Conservation (phyloP, 2,329 filamentous ascomycete genomes). For the Aureobasidium sp. region DNA sequence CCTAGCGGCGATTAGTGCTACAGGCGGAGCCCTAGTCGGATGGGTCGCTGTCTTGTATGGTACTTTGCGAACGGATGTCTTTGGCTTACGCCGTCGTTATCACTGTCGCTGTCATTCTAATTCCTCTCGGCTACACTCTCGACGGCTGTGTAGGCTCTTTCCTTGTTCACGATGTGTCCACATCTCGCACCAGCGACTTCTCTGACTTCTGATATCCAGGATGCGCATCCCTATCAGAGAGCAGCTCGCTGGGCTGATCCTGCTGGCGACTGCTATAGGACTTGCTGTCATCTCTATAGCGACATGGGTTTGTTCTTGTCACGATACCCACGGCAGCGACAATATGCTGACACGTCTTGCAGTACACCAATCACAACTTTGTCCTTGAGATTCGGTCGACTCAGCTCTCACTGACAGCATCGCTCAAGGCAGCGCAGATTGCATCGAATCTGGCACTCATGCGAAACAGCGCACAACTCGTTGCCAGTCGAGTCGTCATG, state of each 20-base stretch:
- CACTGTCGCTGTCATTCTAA: too few relatives aligned
- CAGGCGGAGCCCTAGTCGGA: too few relatives aligned
- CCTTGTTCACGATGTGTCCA: too few relatives aligned
- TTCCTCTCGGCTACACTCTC: too few relatives aligned
- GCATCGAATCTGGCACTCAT: slow-evolving; percentile 82
- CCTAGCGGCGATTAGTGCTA: too few relatives aligned
- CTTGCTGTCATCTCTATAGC: slow-evolving; percentile 84
- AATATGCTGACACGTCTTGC: slow-evolving; percentile 19
- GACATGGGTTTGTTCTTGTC: slow-evolving; percentile 53
- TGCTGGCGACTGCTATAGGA: slow-evolving; percentile 77
- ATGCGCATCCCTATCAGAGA: slow-evolving; percentile 92
- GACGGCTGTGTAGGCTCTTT: too few relatives aligned
- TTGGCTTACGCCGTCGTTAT: too few relatives aligned
- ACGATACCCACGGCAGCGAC: too few relatives aligned
- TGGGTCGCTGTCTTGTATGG: too few relatives aligned
- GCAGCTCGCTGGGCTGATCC: slow-evolving; percentile 84
- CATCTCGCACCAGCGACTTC: not conserved
- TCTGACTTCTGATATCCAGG: slow-evolving; percentile 31
- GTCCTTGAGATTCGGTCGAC: slow-evolving; percentile 60
- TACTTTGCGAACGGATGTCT: too few relatives aligned
- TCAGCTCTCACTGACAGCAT: slow-evolving; percentile 80
- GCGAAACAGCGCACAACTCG: slow-evolving; percentile 76
- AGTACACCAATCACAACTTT: slow-evolving; percentile 68
- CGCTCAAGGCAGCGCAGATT: slow-evolving; percentile 86
- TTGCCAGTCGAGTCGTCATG: slow-evolving; percentile 69